phyloP scores from a whole-genome alignment of 257 asterid genomes.

The Lycium ferocissimum region DNA sequence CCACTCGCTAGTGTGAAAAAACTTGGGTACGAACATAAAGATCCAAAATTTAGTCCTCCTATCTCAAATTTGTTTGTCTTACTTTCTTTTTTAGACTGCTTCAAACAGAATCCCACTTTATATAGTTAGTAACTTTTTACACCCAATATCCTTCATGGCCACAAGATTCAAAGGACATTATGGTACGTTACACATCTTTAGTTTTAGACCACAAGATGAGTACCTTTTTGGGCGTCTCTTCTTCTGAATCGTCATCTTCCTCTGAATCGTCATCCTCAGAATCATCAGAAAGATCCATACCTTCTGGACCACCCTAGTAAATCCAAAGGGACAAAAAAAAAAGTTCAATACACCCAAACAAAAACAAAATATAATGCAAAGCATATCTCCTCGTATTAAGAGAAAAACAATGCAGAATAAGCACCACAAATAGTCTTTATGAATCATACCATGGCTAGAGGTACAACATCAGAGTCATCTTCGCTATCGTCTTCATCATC shows the following conservation, averaged over 20 bases:
- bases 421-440: not conserved
- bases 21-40: not conserved
- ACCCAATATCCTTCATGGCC: no score
- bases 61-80: no score
- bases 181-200: no score
- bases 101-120: no score
- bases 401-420: not conserved
- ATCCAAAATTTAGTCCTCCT: not conserved
- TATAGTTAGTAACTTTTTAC: no score
- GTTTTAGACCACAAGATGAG: no score
- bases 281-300: slow-evolving; percentile 25
- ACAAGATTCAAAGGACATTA: no score
- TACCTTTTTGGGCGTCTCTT: slow-evolving; percentile 55
- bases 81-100: no score
- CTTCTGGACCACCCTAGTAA: slow-evolving; percentile 41
- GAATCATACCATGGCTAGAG: slow-evolving; percentile 27
- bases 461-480: slow-evolving; percentile 35
- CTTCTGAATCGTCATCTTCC: slow-evolving; percentile 44
- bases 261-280: slow-evolving; percentile 37
- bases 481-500: slow-evolving; percentile 44
- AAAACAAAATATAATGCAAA: not conserved
- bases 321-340: not conserved
- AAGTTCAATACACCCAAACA: not conserved
- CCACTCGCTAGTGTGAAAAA: not conserved
- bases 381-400: not conserved